A percentile compares a stretch with the other conserved stretches of the same genome.
Evolutionary conservation across 2,329 filamentous ascomycete genomes (phyloP).

Genomic region (Aspergillus sp.): DNA sequence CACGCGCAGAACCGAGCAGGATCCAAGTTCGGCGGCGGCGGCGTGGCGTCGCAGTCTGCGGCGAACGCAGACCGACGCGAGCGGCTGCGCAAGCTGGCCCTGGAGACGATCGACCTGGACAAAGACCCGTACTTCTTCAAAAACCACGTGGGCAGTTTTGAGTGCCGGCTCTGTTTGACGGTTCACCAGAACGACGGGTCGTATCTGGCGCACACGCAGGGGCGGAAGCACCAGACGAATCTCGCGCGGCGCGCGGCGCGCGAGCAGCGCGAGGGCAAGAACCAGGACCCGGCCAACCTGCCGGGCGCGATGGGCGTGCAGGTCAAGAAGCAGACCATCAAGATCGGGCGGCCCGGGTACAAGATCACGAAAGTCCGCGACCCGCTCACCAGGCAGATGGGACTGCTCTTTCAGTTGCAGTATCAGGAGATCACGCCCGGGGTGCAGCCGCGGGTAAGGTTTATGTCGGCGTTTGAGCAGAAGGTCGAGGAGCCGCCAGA

Average conservation of each 20-base stretch:
- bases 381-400: slow-evolving; percentile 76
- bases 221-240: slow-evolving; percentile 98
- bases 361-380: slow-evolving; percentile 96
- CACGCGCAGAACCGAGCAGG: slow-evolving; percentile 72
- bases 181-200: slow-evolving; percentile 99
- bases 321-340: slow-evolving; percentile 74
- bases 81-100: slow-evolving; percentile 91
- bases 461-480: slow-evolving; percentile 98
- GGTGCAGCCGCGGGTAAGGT: slow-evolving; percentile 72
- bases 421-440: slow-evolving; percentile 80
- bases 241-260: slow-evolving; percentile 89
- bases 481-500: slow-evolving; percentile 85
- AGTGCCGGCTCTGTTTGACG: slow-evolving; percentile 91
- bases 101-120: slow-evolving; percentile 97
- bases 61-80: slow-evolving; percentile 96
- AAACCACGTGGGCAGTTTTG: slow-evolving; percentile 96
- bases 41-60: slow-evolving; percentile 84
- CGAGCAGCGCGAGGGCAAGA: slow-evolving; percentile 80
- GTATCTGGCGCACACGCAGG: slow-evolving; percentile 96
- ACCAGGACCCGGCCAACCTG: slow-evolving; percentile 52
- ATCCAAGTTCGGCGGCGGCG: slow-evolving; percentile 95
- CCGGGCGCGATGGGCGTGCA: slow-evolving; percentile 70
- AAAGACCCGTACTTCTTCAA: slow-evolving; percentile 99
- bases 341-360: slow-evolving; percentile 93
- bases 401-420: slow-evolving; percentile 89